Evolutionary conservation across 257 asterid species (phyloP), one percentile per base, ranked within the genome.

Genomic region (Solanum commersonii): DNA sequence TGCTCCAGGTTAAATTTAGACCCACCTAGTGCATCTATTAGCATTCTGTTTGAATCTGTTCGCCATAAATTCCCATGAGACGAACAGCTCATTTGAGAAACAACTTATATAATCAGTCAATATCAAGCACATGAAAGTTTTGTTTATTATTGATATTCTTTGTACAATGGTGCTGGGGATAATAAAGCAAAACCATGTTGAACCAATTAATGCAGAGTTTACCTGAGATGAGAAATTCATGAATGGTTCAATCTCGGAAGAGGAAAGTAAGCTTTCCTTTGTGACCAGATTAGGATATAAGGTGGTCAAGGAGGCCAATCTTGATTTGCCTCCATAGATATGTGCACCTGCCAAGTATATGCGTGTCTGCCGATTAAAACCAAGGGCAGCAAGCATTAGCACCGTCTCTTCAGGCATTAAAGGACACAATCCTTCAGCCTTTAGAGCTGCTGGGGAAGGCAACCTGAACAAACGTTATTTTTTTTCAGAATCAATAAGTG

Each of bases 381-480:
- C 98, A 18, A 97, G 98, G 89, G 94, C 98, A 42, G 98, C 98
- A 88, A 97, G 98, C 98, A 96, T 94, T 87, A 97, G 98, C 42
- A 91, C 98, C 2, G 99, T 97, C 89, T 97, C 99, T 93, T 97
- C 99, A 10, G 99, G 99, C 99, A 94, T 97, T 93, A 97, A 89
- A 25, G 99, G 99, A 46, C 99, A 97, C 84, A 97, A 90, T 71
- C 99, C 99, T 95, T 97, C 99, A 8, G 93, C 90, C 91, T 90
- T 93, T 29, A 96, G 91, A 70, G 87, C 93, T 84, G 88, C 86
- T 25, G 98, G 92, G 38, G 98, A 93, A 18, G 99, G 99, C 84
- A 97, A 88, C 95, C 99, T 97, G 93, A 86, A 46, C 63, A 86
- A 27, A 35, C 2, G 27, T 15, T 34, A 35, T 73, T 23, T 13